Percentiles rank a stretch among this genome's conserved stretches.
Conservation (phyloP, 257 asterid species). For the Voacanga thouarsii region DNA sequence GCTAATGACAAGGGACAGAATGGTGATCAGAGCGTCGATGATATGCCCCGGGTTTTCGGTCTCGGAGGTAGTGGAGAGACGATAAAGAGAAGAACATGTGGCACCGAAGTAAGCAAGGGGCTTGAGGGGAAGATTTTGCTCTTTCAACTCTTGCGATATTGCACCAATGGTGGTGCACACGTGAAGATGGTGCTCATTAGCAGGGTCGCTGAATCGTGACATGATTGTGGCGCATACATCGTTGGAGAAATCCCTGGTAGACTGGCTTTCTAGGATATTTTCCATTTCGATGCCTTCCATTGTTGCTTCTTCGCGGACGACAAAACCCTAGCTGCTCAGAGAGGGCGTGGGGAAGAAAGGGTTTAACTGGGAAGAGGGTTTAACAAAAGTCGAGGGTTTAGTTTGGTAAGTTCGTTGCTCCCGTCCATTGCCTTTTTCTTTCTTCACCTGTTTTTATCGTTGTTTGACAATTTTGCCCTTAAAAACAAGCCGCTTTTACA, state of each 20-base stretch:
- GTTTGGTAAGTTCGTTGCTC: too few species aligned
- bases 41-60: slow-evolving; percentile 49
- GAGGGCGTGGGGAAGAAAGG: neutral
- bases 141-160: slow-evolving; percentile 73
- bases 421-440: too few species aligned
- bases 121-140: slow-evolving; percentile 53
- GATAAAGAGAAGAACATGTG: slow-evolving; percentile 70
- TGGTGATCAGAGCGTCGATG: slow-evolving; percentile 59
- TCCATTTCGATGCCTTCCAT: slow-evolving; percentile 56
- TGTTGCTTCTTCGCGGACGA: neutral
- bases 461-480: too few species aligned
- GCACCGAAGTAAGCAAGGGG: slow-evolving; percentile 74
- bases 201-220: slow-evolving; percentile 47
- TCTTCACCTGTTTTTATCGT: too few species aligned
- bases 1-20: slow-evolving; percentile 52
- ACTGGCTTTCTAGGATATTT: slow-evolving; percentile 14
- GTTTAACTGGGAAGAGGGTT: neutral
- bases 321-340: neutral
- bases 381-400: neutral
- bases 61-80: slow-evolving; percentile 41
- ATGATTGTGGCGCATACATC: slow-evolving; percentile 55
- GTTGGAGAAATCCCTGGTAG: slow-evolving; percentile 10
- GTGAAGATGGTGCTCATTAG: slow-evolving; percentile 71
- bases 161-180: slow-evolving; percentile 72
- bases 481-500: too few species aligned